Base-by-base conservation (phyloP, 345 rosid species). In the Jatropha curcas region DNA sequence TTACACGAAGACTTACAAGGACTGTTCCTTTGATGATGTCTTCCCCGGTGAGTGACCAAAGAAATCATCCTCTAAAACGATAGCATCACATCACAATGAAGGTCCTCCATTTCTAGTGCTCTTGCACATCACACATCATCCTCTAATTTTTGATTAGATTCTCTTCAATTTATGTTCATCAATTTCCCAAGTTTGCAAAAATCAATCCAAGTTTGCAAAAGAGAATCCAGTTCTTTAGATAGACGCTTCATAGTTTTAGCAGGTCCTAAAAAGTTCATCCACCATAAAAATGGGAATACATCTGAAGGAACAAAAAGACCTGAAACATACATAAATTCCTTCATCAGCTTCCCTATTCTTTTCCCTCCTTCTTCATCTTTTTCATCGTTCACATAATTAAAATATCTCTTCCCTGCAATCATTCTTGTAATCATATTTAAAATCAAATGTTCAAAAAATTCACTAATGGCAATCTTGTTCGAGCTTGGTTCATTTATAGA, bases 191-290 rank as follows among this genome's bases (percentile, higher is more conserved):
- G n/a, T n/a, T n/a, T n/a, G n/a, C n/a, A n/a, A n/a, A n/a, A n/a
- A n/a, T n/a, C n/a, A 25, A 83, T 74, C 86, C 83, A 83, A 65
- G 46, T 37, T 62, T 71, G 72, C 43, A 77, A 43, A 4, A 83
- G 61, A 31, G 50, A 50, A 34, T 83, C 86, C 10, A 78, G 64
- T 74, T 74, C 79, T 58, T 20, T 77, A 31, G 70, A 67, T 20
- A 67, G 20, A 8, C 81, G 68, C 65, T 57, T 45, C 67, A 77
- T 73, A 28, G 60, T 33, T 48, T 63, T 78, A 34, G 68, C 46
- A 0, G 77, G 67, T 6, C 77, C 77, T 0, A 16, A 17, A 62
- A 73, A 78, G 24, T 77, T 71, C 70, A 77, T 71, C 79, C 81
- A 83, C 27, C 83, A 50, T 7, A 83, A 68, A 28, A 51, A 60